Evolutionary conservation across 371 early-diverging fungal species (phyloP).

Genomic region (Mortierella sp.): DNA sequence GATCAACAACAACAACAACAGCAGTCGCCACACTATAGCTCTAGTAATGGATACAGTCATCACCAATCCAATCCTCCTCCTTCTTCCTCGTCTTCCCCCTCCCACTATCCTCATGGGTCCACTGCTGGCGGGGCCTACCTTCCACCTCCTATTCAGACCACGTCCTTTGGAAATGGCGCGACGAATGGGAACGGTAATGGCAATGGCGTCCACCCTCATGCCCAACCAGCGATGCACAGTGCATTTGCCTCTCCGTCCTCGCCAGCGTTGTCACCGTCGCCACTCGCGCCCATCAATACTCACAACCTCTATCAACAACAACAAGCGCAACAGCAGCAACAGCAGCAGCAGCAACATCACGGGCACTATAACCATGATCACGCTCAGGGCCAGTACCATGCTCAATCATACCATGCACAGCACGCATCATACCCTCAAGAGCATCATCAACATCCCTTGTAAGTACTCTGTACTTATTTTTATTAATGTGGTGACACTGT

Average conservation of each 20-base stretch:
- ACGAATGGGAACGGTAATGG: conserved; percentile 2
- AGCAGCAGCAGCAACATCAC: conserved; percentile 29
- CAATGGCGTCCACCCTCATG: conserved; percentile 24
- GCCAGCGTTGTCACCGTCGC: conserved; percentile 24
- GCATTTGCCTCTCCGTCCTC: conserved; percentile 42
- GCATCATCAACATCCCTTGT: conserved; percentile 47
- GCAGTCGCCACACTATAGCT: conserved; percentile 7
- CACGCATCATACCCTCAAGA: conserved; percentile 50
- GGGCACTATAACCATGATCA: conserved; percentile 34
- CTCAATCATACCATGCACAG: conserved; percentile 40
- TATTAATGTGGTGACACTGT: neutral
- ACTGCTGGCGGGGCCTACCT: conserved; percentile 13
- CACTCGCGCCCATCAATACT: conserved; percentile 11
- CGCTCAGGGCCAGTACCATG: conserved; percentile 23
- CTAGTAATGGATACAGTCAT: conserved; percentile 18
- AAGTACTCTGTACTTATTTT: conserved; percentile 15
- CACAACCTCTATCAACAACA: conserved; percentile 19
- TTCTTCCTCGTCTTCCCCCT: conserved; percentile 7
- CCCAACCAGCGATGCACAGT: conserved; percentile 11
- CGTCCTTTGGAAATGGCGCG: conserved; percentile 10
- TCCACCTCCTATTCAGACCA: conserved; percentile 44
- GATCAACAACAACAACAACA: conserved; percentile 13
- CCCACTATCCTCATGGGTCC: conserved; percentile 22
- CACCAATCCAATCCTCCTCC: conserved; percentile 13
- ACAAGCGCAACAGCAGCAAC: no score